Conservation (phyloP, 768 basidiomycete species). For the Kwoniella sp. region DNA sequence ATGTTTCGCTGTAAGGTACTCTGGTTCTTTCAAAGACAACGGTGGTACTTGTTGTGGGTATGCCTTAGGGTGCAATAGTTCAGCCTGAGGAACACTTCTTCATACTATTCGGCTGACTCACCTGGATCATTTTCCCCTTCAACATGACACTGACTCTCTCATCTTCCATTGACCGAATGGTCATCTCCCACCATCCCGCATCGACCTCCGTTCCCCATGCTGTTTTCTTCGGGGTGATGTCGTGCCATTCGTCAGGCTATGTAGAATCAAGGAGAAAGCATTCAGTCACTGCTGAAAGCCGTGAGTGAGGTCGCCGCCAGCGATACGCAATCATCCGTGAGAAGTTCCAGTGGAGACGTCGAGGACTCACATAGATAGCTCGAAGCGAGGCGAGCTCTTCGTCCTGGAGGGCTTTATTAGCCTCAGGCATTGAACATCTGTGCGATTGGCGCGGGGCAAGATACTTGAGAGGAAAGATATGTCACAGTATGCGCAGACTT, state of each 20-base stretch:
- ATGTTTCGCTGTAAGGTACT: slow-evolving; percentile 40
- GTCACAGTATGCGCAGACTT: background rate
- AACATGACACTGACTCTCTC: slow-evolving; percentile 38
- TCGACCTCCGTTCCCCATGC: slow-evolving; percentile 51
- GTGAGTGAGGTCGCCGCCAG: no score
- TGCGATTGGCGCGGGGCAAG: background rate
- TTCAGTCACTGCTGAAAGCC: no score
- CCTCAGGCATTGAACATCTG: slow-evolving; percentile 44
- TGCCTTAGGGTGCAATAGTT: slow-evolving; percentile 18
- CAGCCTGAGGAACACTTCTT: background rate
- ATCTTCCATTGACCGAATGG: slow-evolving; percentile 35
- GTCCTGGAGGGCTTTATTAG: slow-evolving; percentile 42
- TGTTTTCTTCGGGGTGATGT: slow-evolving; percentile 45
- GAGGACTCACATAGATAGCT: slow-evolving; percentile 32
- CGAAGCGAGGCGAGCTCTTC: slow-evolving; percentile 50
- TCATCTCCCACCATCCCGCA: slow-evolving; percentile 48
- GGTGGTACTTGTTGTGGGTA: slow-evolving; percentile 45
- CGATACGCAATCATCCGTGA: no score
- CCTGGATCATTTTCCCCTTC: slow-evolving; percentile 46
- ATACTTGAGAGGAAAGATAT: background rate
- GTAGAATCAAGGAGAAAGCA: background rate
- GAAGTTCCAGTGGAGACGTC: no score
- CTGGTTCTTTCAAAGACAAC: slow-evolving; percentile 33
- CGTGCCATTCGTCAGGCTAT: slow-evolving; percentile 46
- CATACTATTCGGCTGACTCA: slow-evolving; percentile 16